A percentile compares a stretch with the other conserved stretches of the same genome.
Conservation (phyloP, 2,329 filamentous ascomycete species). For the Paraconiothyrium brasiliense region DNA sequence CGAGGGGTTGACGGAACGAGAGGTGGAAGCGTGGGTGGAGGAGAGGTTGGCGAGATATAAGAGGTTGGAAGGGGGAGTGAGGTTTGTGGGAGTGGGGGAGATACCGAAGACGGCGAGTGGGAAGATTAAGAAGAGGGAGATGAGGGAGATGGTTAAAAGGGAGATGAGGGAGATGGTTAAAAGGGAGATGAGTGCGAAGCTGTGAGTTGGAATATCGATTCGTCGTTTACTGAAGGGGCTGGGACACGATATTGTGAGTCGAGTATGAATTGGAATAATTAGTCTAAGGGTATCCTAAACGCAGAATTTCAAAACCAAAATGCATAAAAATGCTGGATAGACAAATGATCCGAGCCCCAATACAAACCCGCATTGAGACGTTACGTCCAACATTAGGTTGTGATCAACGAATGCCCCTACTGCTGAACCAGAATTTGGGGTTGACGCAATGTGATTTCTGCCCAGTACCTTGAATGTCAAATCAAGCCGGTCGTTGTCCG, state of each 20-base stretch:
- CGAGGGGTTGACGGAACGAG: slow-evolving; percentile 44
- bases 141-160: slow-evolving; percentile 34
- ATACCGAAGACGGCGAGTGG: slow-evolving; percentile 49
- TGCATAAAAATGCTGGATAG: too few relatives aligned
- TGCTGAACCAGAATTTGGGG: too few relatives aligned
- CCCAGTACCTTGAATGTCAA: too few relatives aligned
- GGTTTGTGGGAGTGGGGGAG: slow-evolving; percentile 49
- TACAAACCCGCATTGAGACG: too few relatives aligned
- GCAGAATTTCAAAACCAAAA: not conserved
- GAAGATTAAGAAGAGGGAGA: slow-evolving; percentile 55
- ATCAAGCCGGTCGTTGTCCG: too few relatives aligned
- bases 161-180: slow-evolving; percentile 26
- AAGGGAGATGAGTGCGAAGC: slow-evolving; percentile 41
- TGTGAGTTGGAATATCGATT: slow-evolving; percentile 28
- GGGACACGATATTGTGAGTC: too few relatives aligned
- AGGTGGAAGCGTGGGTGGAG: slow-evolving; percentile 52
- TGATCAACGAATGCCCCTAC: too few relatives aligned
- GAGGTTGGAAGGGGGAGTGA: slow-evolving; percentile 57
- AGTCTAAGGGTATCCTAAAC: not conserved
- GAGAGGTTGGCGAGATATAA: slow-evolving; percentile 58
- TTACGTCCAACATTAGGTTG: too few relatives aligned
- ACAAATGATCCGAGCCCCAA: too few relatives aligned
- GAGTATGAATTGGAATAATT: not conserved
- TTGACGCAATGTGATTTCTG: too few relatives aligned
- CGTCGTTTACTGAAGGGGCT: too few relatives aligned